Evolutionary conservation across 1,284 basidiomycete species (phyloP).

Genomic region (Irpex rosettiformis): DNA sequence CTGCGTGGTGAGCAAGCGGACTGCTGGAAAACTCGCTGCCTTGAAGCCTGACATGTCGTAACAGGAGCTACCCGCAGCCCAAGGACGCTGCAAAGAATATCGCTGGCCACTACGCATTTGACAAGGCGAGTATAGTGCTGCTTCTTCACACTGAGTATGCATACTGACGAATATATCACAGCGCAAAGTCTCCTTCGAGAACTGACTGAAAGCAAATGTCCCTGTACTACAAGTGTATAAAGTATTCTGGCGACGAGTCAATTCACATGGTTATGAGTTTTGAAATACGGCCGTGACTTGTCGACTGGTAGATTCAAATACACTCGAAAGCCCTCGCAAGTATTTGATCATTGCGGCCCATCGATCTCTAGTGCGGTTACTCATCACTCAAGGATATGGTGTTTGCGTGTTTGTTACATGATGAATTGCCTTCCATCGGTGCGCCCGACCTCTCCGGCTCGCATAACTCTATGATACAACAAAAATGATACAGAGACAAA

Average conservation of each 20-base stretch:
- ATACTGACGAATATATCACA: background rate
- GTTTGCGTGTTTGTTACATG: background rate
- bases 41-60: background rate
- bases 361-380: background rate
- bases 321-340: too few relatives aligned
- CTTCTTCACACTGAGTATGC: background rate
- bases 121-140: conserved; percentile 44
- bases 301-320: too few relatives aligned
- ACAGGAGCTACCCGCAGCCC: conserved; percentile 60
- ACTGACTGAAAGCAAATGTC: background rate
- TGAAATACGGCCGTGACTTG: too few relatives aligned
- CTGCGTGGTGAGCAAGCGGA: conserved; percentile 50
- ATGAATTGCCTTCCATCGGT: background rate
- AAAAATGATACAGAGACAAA: background rate
- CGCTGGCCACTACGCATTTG: conserved; percentile 60
- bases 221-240: background rate
- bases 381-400: background rate
- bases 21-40: background rate
- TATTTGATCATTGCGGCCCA: too few relatives aligned
- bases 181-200: background rate
- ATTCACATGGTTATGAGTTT: too few relatives aligned
- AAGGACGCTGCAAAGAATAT: conserved; percentile 51
- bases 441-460: background rate
- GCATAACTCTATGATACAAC: conserved; percentile 2
- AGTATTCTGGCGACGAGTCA: too few relatives aligned